Evolutionary conservation across 495 filamentous ascomycete genomes (phyloP).

Genomic region (Endocarpon pusillum): DNA sequence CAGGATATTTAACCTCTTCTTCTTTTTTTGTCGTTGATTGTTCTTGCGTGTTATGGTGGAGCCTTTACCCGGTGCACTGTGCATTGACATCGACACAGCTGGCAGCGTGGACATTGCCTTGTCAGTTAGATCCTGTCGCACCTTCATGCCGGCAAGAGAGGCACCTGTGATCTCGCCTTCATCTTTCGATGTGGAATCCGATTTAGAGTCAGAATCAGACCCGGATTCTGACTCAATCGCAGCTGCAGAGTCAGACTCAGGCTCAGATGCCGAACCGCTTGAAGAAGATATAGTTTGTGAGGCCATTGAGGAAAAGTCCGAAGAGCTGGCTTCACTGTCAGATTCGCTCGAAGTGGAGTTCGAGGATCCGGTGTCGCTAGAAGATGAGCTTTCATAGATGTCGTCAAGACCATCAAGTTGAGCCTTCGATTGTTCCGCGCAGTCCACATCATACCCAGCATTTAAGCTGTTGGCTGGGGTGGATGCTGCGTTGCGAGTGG

Average conservation of each 20-base stretch:
- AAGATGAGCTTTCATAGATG: no score
- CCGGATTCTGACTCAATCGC: slow-evolving; percentile 8
- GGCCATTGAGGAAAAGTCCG: slow-evolving; percentile 10
- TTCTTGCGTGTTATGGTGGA: slow-evolving; percentile 32
- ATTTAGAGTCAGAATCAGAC: slow-evolving; percentile 12
- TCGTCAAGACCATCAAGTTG: slow-evolving; percentile 11
- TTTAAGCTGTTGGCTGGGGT: slow-evolving; percentile 12
- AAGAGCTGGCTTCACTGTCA: slow-evolving; percentile 13
- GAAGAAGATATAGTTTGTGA: no score
- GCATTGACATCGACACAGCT: no score
- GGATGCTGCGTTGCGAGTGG: slow-evolving; percentile 11
- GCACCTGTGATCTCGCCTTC: no score
- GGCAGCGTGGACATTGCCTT: no score
- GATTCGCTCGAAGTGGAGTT: slow-evolving; percentile 16
- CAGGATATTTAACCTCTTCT: slow-evolving; percentile 28
- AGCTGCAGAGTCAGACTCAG: slow-evolving; percentile 9
- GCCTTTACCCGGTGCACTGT: slow-evolving; percentile 22
- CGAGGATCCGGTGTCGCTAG: slow-evolving; percentile 11
- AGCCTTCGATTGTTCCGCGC: neutral
- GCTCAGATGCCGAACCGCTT: slow-evolving; percentile 11
- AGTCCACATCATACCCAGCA: slow-evolving; percentile 1
- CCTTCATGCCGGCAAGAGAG: no score
- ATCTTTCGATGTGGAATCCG: slow-evolving; percentile 9
- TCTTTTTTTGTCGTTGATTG: slow-evolving; percentile 34
- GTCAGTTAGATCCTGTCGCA: no score